These are phyloP conservation scores for Dothiorella sarmentorum DNA, from an alignment of 2,329 filamentous ascomycete species.

Conservation along the genomic window DNA sequence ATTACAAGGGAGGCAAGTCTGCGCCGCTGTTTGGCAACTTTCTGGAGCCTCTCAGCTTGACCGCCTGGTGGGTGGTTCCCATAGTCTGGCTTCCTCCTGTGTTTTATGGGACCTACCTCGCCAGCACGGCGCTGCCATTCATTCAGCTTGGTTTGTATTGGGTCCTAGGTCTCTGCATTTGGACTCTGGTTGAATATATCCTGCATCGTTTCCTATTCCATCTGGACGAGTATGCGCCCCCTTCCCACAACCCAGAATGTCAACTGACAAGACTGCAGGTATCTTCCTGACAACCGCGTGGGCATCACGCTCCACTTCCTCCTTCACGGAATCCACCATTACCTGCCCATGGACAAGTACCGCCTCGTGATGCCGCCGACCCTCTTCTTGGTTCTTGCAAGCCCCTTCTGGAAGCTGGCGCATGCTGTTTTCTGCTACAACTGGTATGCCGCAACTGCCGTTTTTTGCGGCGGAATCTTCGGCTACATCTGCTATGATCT, in stretches of 20 bases:
- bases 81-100: constrained; percentile 80
- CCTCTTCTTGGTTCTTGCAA: constrained; percentile 77
- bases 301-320: constrained; percentile 85
- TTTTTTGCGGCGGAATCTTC: constrained; percentile 87
- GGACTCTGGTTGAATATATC: constrained; percentile 86
- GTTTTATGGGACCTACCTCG: constrained; percentile 66
- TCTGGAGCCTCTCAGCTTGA: constrained; percentile 93
- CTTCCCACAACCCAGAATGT: constrained; percentile 24
- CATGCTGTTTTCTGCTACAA: constrained; percentile 77
- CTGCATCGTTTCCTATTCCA: constrained; percentile 93
- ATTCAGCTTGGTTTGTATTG: constrained; percentile 51
- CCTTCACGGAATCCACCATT: constrained; percentile 95
- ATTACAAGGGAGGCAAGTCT: constrained; percentile 90
- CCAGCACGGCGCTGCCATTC: constrained; percentile 36
- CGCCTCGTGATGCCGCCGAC: constrained; percentile 95
- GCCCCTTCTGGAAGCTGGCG: constrained; percentile 89
- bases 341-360: constrained; percentile 98
- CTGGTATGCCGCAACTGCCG: constrained; percentile 75
- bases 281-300: constrained; percentile 87
- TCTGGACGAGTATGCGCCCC: constrained; percentile 70
- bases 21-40: constrained; percentile 97
- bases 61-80: constrained; percentile 89
- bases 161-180: constrained; percentile 68
- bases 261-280: constrained; percentile 49
- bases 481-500: constrained; percentile 96